Evolutionary conservation across 768 basidiomycete genomes (phyloP), one percentile per base, ranked within the genome.

Genomic region (Fomitopsis serialis): DNA sequence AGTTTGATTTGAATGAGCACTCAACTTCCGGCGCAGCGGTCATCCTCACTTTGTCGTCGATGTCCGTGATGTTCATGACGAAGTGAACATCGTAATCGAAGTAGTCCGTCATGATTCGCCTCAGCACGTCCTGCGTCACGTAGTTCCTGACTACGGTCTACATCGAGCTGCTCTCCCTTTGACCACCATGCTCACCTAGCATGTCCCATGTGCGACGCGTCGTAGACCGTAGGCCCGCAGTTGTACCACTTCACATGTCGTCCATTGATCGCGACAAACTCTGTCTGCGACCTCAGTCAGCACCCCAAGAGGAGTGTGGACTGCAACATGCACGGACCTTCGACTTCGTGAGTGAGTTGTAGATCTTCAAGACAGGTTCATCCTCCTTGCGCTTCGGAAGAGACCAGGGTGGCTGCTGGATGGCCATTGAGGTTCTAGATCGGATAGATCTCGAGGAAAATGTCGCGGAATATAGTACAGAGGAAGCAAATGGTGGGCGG

Each of bases 51-150:
- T 99, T 99, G 79, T 98, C 97, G 64, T 99, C 97, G 56, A 99
- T 97, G 70, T 99, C 96, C 4, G 97, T 99, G 61, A 99, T 83
- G 69, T 99, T 99, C 93, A 97, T 97, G 43, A 98, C 96, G 65
- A 98, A 97, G 68, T 98, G 92, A 52, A 99, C 88, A 66, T 98
- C 91, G 64, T 95, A 98, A 23, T 91, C 89, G 71, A 98, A 98
- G 72, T 96, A 98, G 72, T 98, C 93, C 1, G 86, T 78, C 76
- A 98, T 75, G 48, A 99, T 91, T 46, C 97, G 76, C 51, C 94
- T 78, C 35, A 98, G 74, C 57, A 96, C 81, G 68, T 98, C 95
- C 69, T 96, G 92, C 1, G 93, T 92, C 29, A 98, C 88, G 72
- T 99, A 99, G 75, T 97, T 98, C 64, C 96, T 97, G 47, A 54